A percentile compares a stretch with the other conserved stretches of the same genome.
Conservation (phyloP, 768 basidiomycete species). For the Suillus brevipes region DNA sequence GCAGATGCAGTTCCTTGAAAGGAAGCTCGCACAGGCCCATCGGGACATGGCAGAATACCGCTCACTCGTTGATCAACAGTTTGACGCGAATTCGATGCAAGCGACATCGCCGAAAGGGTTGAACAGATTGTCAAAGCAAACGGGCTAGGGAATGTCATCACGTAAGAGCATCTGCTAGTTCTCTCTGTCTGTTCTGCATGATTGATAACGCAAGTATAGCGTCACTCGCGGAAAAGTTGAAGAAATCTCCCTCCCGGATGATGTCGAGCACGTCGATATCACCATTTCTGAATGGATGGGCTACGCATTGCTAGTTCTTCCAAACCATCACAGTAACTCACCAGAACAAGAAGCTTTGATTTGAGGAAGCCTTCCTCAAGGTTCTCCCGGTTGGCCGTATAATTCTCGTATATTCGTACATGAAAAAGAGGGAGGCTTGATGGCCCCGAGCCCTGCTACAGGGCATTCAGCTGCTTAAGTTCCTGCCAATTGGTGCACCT, state of each 20-base stretch:
- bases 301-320: slow-evolving; percentile 81
- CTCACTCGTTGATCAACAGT: slow-evolving; percentile 50
- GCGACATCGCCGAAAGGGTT: slow-evolving; percentile 77
- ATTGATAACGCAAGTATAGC: slow-evolving; percentile 28
- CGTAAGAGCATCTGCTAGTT: slow-evolving; percentile 32
- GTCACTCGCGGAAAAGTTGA: slow-evolving; percentile 93
- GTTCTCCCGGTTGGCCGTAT: no score
- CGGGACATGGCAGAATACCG: slow-evolving; percentile 66
- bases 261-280: slow-evolving; percentile 79
- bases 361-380: no score
- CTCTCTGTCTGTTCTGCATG: not conserved
- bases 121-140: slow-evolving; percentile 78
- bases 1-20: slow-evolving; percentile 61
- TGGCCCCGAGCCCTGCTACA: no score
- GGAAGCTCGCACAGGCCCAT: slow-evolving; percentile 57
- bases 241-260: slow-evolving; percentile 75
- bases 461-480: no score
- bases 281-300: slow-evolving; percentile 99
- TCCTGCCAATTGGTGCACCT: slow-evolving; percentile 12
- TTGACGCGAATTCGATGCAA: slow-evolving; percentile 77
- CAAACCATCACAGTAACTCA: no score
- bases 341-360: no score
- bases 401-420: no score
- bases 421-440: no score
- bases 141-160: slow-evolving; percentile 69